Base-by-base conservation (phyloP, 345 rosid genomes). In the Laguncularia racemosa region DNA sequence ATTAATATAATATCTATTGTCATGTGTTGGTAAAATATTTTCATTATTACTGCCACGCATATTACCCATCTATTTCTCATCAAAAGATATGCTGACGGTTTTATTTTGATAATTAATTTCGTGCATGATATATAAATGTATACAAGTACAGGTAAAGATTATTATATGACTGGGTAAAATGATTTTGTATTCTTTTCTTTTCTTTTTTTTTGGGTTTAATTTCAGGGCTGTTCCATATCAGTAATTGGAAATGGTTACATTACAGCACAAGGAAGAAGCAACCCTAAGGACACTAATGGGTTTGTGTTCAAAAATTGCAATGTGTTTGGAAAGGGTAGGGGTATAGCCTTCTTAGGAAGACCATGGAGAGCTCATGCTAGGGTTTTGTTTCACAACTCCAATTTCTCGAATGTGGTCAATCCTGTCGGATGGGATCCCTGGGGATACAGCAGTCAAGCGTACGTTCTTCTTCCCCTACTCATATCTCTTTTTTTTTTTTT, bases 291-390 rank as follows among this genome's bases (percentile, higher is more conserved):
- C 4, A 4, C 71, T 11, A 69, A 59, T 16, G 86, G 84, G 45
- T 82, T 85, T 57, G 80, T 85, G 43, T 85, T 85, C 78, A 82
- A 71, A 69, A 28, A 56, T 20, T 81, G 86, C 66, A 46, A 21
- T 3, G 75, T 85, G 1, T 40, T 26, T 43, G 92, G 88, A 2
- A 48, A 0, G 14, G 84, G 84, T 4, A 17, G 60, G 11, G 84
- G 84, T 4, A 17, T 58, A 11, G n/a, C 80, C 11, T 64, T 19
- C 9, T 17, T 85, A 17, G 89, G 86, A 2, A 78, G 92, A 62
- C 81, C 89, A 2, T 82, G 89, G 89, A 68, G 92, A 65, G 52
- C 20, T 0, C 69, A 52, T n/a, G 55, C 86, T 0, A 81, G 86
- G 56, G 89, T 83, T 9, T 2, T 85, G 1, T 83, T 83, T 71